phyloP scores from a whole-genome alignment of 1,139 yeast species.

The Suhomyces anneliseae region DNA sequence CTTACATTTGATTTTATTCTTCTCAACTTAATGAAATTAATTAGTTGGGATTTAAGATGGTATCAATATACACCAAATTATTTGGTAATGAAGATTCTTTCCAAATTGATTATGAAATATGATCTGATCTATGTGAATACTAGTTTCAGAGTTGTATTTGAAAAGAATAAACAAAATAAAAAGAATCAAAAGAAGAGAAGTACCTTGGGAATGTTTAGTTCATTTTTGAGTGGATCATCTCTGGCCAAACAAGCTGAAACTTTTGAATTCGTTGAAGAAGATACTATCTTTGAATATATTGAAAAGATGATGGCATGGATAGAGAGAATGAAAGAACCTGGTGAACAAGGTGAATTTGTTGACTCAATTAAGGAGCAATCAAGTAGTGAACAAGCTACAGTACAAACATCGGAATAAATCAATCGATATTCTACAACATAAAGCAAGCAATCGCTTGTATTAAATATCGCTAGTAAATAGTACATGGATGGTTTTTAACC shows the following conservation, averaged over 20 bases:
- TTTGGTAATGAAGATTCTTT: conserved; percentile 29
- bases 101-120: conserved; percentile 30
- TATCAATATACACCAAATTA: conserved; percentile 39
- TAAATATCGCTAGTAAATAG: no score
- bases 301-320: conserved; percentile 34
- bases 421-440: neutral
- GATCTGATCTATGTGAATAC: conserved; percentile 36
- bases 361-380: no score
- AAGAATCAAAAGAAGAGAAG: conserved; percentile 10
- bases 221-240: conserved; percentile 18
- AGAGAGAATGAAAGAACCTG: conserved; percentile 18
- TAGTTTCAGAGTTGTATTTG: conserved; percentile 35
- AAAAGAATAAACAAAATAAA: conserved; percentile 27
- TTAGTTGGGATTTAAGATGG: conserved; percentile 47
- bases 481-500: no score
- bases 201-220: neutral
- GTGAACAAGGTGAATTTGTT: neutral
- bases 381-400: no score
- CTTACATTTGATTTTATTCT: conserved; percentile 38
- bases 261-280: conserved; percentile 32
- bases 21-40: conserved; percentile 33
- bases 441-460: neutral
- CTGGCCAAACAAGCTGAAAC: conserved; percentile 9
- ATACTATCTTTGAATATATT: conserved; percentile 37
- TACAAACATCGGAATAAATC: no score